Evolutionary conservation across 2,329 filamentous ascomycete genomes (phyloP), one percentile per base, ranked within the genome.

Genomic region (Apiospora sp.): DNA sequence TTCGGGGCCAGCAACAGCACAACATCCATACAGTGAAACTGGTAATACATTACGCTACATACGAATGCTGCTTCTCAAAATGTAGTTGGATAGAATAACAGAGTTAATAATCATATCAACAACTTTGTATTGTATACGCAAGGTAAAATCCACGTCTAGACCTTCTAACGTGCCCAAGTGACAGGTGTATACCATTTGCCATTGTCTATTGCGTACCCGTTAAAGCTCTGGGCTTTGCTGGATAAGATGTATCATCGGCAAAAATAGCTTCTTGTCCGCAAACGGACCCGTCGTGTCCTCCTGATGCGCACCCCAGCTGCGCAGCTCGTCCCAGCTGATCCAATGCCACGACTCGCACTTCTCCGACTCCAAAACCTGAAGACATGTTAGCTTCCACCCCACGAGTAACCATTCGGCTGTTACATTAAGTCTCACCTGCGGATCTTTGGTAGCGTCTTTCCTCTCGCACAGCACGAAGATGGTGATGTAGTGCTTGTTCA

Each of bases 401-500:
- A 22, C 85, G 74, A 89, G 87, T 75, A 83, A 74, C 6, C 77
- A 22, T 16, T n/a, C 37, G 13, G 22, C 19, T 49, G 13, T 49
- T 54, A 46, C 49, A 16, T 24, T 67, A 22, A 4, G 48, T 64
- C 85, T 77, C 73, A 92, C 91, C 84, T 86, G 71, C 0, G 92
- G 88, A 75, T 88, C 80, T 37, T 85, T 85, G 0, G 77, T 75
- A 22, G 85, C 82, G 37, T 89, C 85, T 0, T 82, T 78, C 75
- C 89, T 83, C 64, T 81, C 82, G 58, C 88, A 90, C 0, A 84
- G 83, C 74, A 94, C 88, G 75, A 93, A 95, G 3, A 94, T 80
- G 0, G 93, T 95, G 69, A 94, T 86, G 78, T 95, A 96, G 79
- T 96, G 93, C 80, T 91, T 93, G 0, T 81, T 82, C n/a, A 87